Evolutionary conservation across 192 early-diverging fungal species (phyloP).

Genomic region (Coemansia sp.): DNA sequence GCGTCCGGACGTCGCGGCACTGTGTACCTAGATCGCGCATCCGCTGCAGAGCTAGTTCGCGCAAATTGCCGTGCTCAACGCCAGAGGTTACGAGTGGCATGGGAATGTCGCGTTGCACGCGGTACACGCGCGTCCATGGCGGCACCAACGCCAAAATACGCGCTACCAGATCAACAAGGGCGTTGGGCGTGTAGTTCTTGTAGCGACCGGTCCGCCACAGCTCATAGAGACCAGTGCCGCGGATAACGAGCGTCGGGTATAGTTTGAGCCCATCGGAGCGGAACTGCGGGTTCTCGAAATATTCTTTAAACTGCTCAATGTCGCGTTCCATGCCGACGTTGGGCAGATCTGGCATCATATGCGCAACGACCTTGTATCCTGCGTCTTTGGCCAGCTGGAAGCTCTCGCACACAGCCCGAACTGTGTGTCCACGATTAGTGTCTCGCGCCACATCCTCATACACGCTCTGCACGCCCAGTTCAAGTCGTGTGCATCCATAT

Average conservation of each 20-base stretch:
- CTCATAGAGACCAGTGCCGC: conserved; percentile 97
- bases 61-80: conserved; percentile 96
- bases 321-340: conserved; percentile 99
- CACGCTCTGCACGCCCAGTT: conserved; percentile 98
- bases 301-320: conserved; percentile 97
- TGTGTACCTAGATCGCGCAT: conserved; percentile 96
- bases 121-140: conserved; percentile 98
- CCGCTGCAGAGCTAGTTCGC: conserved; percentile 90
- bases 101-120: conserved; percentile 98
- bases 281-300: conserved; percentile 99
- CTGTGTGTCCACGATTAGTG: conserved; percentile 97
- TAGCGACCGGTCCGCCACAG: conserved; percentile 98
- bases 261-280: conserved; percentile 97
- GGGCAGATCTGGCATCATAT: conserved; percentile 99
- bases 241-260: conserved; percentile 98
- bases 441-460: conserved; percentile 99
- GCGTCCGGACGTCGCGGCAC: conserved; percentile 95
- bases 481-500: conserved; percentile 97
- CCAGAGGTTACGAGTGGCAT: conserved; percentile 99
- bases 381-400: conserved; percentile 98
- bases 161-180: conserved; percentile 93
- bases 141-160: conserved; percentile 94
- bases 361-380: conserved; percentile 97
- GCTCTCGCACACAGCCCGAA: conserved; percentile 94
- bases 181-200: conserved; percentile 96